These are phyloP conservation scores for Sporothrix variecibatus DNA, from an alignment of 2,329 filamentous ascomycete genomes.

Conservation along the genomic window DNA sequence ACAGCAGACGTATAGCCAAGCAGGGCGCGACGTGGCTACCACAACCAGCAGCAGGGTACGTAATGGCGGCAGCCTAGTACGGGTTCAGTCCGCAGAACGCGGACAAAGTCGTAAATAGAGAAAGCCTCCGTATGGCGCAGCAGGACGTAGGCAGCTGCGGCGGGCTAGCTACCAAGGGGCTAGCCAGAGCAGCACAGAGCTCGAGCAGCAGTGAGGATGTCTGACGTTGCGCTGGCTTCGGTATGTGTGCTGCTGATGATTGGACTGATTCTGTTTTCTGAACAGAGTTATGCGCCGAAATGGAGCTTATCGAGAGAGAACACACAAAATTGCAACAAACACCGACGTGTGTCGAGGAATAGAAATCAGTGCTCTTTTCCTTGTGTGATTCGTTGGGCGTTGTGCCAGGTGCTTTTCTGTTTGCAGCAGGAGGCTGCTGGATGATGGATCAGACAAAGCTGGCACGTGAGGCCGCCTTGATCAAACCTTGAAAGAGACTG, in stretches of 20 bases:
- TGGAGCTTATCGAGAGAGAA: too few relatives aligned
- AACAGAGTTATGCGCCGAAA: neutral
- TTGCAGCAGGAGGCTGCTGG: neutral
- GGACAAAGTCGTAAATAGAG: too few relatives aligned
- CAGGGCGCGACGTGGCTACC: slow-evolving; percentile 49
- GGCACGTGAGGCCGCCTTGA: neutral
- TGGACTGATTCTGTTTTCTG: slow-evolving; percentile 59
- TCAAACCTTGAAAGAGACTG: neutral
- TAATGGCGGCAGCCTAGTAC: slow-evolving; percentile 39
- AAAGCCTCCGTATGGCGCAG: slow-evolving; percentile 32
- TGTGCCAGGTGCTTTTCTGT: neutral
- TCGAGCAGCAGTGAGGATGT: slow-evolving; percentile 35
- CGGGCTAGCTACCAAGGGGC: slow-evolving; percentile 35
- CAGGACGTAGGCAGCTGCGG: too few relatives aligned
- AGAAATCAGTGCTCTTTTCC: too few relatives aligned
- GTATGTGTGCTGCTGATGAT: slow-evolving; percentile 59
- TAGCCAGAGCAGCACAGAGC: slow-evolving; percentile 38
- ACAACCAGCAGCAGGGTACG: slow-evolving; percentile 42
- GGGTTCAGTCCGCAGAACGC: slow-evolving; percentile 40
- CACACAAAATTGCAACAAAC: too few relatives aligned
- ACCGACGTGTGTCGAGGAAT: too few relatives aligned
- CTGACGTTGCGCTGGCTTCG: slow-evolving; percentile 52
- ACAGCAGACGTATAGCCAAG: slow-evolving; percentile 40
- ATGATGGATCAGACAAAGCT: neutral
- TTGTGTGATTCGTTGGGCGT: neutral